phyloP scores from a whole-genome alignment of 768 basidiomycete species.

The Boletales sp. region DNA sequence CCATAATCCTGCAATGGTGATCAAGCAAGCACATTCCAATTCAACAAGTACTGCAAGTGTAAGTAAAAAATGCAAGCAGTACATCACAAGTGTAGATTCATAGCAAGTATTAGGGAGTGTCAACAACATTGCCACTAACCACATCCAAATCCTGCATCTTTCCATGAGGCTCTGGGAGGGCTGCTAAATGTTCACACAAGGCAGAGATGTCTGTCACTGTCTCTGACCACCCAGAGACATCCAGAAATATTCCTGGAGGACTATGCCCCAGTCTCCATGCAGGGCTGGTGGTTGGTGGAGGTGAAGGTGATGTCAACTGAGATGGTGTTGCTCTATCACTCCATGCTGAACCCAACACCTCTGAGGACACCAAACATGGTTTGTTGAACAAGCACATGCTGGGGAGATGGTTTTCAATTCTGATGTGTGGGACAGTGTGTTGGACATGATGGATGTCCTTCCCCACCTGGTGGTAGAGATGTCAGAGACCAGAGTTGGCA shows the following conservation, averaged over 20 bases:
- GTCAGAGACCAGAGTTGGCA: constrained; percentile 41
- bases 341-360: constrained; percentile 22
- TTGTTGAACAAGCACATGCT: constrained; percentile 23
- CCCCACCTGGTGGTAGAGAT: constrained; percentile 35
- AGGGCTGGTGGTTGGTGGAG: constrained; percentile 1
- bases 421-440: constrained; percentile 28
- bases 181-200: no score
- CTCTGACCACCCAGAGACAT: constrained; percentile 30
- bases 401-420: constrained; percentile 32
- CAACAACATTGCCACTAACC: no score
- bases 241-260: constrained; percentile 28
- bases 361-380: constrained; percentile 14
- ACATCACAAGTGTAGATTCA: no score
- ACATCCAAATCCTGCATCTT: no score
- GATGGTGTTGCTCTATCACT: constrained; percentile 30
- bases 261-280: constrained; percentile 24
- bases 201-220: no score
- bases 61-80: no score
- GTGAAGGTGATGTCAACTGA: constrained; percentile 15
- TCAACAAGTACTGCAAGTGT: no score
- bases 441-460: constrained; percentile 31
- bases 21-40: no score
- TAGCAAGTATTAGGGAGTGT: no score
- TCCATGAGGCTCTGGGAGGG: no score
- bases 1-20: no score